Base-by-base conservation (phyloP, 139 green algal genomes). In the Chlamydomonas eustigma region DNA sequence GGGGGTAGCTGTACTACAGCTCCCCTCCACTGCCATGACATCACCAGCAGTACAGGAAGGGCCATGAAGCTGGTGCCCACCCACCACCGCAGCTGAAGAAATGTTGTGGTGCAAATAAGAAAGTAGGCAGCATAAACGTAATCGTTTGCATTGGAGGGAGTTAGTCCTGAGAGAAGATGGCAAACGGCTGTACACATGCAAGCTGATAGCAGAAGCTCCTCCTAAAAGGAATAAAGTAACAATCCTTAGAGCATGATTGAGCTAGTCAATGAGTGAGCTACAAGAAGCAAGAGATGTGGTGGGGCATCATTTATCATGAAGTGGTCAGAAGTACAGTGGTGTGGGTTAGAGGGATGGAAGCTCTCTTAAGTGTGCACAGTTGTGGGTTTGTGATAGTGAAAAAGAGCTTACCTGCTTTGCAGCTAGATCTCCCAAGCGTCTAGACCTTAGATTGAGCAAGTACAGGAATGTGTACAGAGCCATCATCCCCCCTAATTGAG, bases 41-140 rank as follows among this genome's bases (percentile, higher is more conserved):
- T 31, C 1, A 39, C 74, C 3, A 86, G 58, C 25, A 78, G n/a
- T 37, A 79, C 76, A 18, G 88, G 88, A 2, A 80, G 38, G 18
- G 65, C 73, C 39, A 89, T 80, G 30, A 87, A 66, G 6, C 58
- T 52, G 1, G 85, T 88, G 66, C 86, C 88, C 18, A 90, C 67
- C 82, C 73, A 58, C 88, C 89, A 94, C 25, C 88, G 82, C 32
- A 93, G 82, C 64, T 93, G 91, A 3, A 96, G 74, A 31, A 95
- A 88, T 12, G 85, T 89, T 51, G 82, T 84, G 39, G 87, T 90
- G 83, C 87, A 93, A 39, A 94, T 94, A 44, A 96, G 84, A 78
- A 96, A 96, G 74, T 88, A 91, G 6, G 78, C 80, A 34, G 81
- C 81, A n/a, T 90, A 92, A 6, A 92, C 88, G 31, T 91, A 94